Conservation (phyloP, 2,329 filamentous ascomycete genomes). For the Aspergillus quadricinctus region DNA sequence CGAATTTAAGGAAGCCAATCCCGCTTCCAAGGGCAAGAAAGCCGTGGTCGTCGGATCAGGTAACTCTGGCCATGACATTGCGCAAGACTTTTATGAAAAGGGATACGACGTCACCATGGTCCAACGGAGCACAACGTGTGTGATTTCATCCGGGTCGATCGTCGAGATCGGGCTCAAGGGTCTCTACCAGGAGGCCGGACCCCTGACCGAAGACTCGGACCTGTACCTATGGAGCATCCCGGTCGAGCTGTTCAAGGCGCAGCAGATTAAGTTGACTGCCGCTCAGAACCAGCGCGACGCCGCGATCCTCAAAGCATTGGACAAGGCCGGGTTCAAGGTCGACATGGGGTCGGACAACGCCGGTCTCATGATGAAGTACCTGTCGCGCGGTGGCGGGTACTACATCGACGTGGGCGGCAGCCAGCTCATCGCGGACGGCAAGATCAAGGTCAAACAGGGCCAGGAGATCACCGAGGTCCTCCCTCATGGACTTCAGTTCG, state of each 20-base stretch:
- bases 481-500: slow-evolving; percentile 46
- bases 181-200: slow-evolving; percentile 46
- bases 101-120: slow-evolving; percentile 66
- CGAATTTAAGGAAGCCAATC: slow-evolving; percentile 52
- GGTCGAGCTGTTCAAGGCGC: slow-evolving; percentile 55
- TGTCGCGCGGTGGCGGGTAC: slow-evolving; percentile 64
- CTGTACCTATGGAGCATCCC: slow-evolving; percentile 57
- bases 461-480: slow-evolving; percentile 54
- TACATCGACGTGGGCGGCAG: slow-evolving; percentile 66
- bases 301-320: slow-evolving; percentile 43
- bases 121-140: slow-evolving; percentile 62
- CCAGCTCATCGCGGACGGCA: slow-evolving; percentile 58
- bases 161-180: slow-evolving; percentile 52
- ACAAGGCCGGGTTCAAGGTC: slow-evolving; percentile 56
- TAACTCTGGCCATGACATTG: slow-evolving; percentile 66
- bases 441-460: slow-evolving; percentile 61
- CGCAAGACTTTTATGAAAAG: slow-evolving; percentile 63
- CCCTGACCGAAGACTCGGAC: slow-evolving; percentile 64
- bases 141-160: slow-evolving; percentile 55
- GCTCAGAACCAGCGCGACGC: slow-evolving; percentile 33
- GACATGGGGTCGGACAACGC: slow-evolving; percentile 55
- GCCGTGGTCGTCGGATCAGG: slow-evolving; percentile 64
- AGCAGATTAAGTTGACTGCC: slow-evolving; percentile 48
- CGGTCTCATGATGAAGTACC: slow-evolving; percentile 60
- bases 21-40: slow-evolving; percentile 50